phyloP scores from a whole-genome alignment of 306 rosid species.

The Quercus mongolica region DNA sequence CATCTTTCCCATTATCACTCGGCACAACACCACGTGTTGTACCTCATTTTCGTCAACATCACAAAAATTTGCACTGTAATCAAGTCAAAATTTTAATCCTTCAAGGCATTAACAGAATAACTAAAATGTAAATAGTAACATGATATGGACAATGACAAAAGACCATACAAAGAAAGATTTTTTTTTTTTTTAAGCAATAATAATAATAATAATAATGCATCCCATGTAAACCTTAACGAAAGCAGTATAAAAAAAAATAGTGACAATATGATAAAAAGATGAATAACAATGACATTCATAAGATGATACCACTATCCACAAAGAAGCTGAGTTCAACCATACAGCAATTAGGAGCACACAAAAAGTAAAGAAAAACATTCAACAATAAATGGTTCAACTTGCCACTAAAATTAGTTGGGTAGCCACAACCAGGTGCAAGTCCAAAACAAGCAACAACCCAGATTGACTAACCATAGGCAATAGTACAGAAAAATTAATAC shows the following conservation, averaged over 20 bases:
- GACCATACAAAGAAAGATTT: not conserved
- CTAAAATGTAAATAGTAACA: slow-evolving; percentile 4
- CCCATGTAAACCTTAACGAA: not conserved
- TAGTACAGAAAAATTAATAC: not conserved
- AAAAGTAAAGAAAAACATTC: not conserved
- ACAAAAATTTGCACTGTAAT: slow-evolving; percentile 61
- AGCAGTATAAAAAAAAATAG: not conserved
- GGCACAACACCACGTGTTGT: slow-evolving; percentile 68
- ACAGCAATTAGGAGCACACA: not conserved
- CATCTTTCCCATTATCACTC: slow-evolving; percentile 80
- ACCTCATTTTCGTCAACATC: slow-evolving; percentile 85
- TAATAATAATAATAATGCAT: no score
- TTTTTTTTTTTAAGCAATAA: no score
- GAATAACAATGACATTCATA: not conserved
- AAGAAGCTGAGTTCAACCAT: not conserved
- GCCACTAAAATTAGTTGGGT: not conserved
- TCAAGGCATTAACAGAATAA: slow-evolving; percentile 12
- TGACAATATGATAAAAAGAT: not conserved
- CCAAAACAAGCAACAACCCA: not conserved
- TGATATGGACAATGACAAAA: not conserved
- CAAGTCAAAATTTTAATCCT: slow-evolving; percentile 37
- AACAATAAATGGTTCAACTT: not conserved
- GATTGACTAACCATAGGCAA: not conserved
- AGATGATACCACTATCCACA: not conserved
- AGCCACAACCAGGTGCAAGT: not conserved